These are phyloP conservation scores for Colletotrichum horii DNA, from an alignment of 2,329 filamentous ascomycete species.

Conservation along the genomic window DNA sequence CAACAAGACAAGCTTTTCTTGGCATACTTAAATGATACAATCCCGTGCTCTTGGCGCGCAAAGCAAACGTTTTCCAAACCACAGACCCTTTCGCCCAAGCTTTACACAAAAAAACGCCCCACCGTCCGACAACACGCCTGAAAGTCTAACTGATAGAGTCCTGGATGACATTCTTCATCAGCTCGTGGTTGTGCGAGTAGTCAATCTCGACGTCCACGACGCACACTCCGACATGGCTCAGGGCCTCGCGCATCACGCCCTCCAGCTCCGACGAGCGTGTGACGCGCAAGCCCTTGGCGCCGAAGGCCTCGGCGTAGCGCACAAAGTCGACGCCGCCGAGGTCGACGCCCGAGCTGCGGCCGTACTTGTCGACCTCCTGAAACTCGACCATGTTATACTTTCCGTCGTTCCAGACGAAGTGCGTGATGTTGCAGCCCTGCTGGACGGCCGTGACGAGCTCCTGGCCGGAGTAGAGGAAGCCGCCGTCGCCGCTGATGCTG, in stretches of 20 bases:
- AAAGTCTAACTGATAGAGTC: conserved; percentile 24
- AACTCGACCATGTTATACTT: conserved; percentile 58
- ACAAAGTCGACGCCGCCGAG: conserved; percentile 53
- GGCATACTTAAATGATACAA: neutral
- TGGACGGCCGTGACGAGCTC: conserved; percentile 51
- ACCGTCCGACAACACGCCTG: neutral
- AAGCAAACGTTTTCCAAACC: neutral
- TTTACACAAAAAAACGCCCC: neutral
- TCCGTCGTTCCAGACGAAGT: conserved; percentile 56
- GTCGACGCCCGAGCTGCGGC: conserved; percentile 45
- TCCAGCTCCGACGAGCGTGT: conserved; percentile 42
- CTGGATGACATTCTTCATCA: conserved; percentile 43
- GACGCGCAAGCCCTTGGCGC: conserved; percentile 48
- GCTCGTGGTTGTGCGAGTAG: conserved; percentile 44
- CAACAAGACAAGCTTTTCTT: neutral
- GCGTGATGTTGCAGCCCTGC: conserved; percentile 52
- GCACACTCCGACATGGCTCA: conserved; percentile 44
- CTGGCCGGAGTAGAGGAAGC: conserved; percentile 53
- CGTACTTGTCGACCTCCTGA: conserved; percentile 55
- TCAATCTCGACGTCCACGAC: conserved; percentile 53
- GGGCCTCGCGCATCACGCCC: conserved; percentile 45
- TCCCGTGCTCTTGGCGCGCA: neutral
- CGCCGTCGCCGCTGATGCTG: conserved; percentile 49
- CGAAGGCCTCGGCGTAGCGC: conserved; percentile 50
- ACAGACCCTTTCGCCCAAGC: neutral